Evolutionary conservation across 768 basidiomycete genomes (phyloP).

Genomic region (Termitomyces sp.): DNA sequence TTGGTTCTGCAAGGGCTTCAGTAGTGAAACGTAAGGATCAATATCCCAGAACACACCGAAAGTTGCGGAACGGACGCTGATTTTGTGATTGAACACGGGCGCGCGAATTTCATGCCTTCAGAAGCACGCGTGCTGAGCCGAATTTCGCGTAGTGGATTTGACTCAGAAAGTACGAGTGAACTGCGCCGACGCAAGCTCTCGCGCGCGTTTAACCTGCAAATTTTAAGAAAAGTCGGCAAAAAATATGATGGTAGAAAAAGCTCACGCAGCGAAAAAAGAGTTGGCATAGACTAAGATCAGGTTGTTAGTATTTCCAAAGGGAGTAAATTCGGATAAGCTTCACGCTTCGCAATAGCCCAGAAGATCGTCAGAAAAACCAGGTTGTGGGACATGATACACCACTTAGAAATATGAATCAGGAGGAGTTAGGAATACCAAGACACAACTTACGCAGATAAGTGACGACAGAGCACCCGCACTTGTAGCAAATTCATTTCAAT

Average conservation of each 20-base stretch:
- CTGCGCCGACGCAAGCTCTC: constrained; percentile 7
- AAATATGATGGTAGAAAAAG: neutral
- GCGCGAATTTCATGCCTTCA: neutral
- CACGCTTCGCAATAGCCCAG: constrained; percentile 7
- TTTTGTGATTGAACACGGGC: neutral
- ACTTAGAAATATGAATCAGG: neutral
- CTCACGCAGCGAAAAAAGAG: constrained; percentile 8
- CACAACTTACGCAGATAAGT: constrained; percentile 5
- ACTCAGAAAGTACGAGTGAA: neutral
- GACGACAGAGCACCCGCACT: constrained; percentile 8
- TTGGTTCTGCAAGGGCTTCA: neutral
- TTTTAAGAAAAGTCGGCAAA: neutral
- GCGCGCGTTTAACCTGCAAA: constrained; percentile 4
- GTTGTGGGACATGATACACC: constrained; percentile 8
- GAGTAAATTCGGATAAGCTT: too few species aligned
- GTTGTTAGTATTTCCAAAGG: neutral
- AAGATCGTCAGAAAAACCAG: constrained; percentile 8
- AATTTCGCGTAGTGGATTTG: neutral
- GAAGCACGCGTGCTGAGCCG: neutral
- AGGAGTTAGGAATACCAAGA: neutral
- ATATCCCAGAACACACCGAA: neutral
- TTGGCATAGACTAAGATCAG: constrained; percentile 6
- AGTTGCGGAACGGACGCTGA: neutral
- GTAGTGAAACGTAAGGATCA: neutral
- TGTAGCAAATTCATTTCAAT: neutral